A percentile compares a stretch with the other conserved stretches of the same genome.
These are phyloP conservation scores for Hyaloscypha hepaticicola DNA, from an alignment of 495 filamentous ascomycete genomes.

Conservation along the genomic window DNA sequence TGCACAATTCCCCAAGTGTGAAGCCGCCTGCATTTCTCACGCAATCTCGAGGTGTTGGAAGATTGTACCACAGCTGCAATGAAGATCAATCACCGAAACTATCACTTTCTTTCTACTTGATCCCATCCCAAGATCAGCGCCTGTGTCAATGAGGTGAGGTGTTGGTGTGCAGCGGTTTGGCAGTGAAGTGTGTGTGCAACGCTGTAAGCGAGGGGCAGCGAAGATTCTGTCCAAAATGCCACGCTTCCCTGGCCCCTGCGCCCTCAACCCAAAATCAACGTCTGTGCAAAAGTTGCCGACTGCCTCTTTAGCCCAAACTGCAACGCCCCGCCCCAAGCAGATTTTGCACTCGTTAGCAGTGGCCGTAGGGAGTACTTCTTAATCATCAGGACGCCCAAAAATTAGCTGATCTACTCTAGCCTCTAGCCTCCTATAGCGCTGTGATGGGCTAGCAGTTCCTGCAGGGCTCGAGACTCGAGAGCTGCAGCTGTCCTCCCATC, in stretches of 20 bases:
- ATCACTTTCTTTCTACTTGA: background rate
- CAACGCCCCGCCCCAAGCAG: background rate
- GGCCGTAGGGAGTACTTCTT: background rate
- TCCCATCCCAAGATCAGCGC: background rate
- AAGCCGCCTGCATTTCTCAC: background rate
- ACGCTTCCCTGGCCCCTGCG: background rate
- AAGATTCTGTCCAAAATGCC: background rate
- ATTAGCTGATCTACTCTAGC: background rate
- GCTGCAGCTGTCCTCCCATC: background rate
- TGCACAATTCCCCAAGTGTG: background rate
- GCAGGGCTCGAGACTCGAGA: slow-evolving; percentile 9
- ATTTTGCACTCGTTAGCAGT: background rate
- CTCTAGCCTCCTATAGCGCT: too few relatives aligned
- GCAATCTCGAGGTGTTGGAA: background rate
- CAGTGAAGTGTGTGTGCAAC: background rate
- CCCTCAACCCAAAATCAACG: slow-evolving; percentile 23
- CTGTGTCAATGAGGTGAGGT: background rate
- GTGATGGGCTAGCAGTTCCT: background rate
- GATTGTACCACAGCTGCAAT: background rate
- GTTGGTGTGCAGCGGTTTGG: background rate
- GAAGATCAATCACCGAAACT: background rate
- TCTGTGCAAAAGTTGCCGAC: slow-evolving; percentile 21
- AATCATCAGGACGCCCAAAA: slow-evolving; percentile 2
- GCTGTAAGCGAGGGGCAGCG: background rate
- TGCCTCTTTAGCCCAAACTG: background rate